Evolutionary conservation across 2,329 filamentous ascomycete species (phyloP), one percentile per base, ranked within the genome.

Genomic region (Fusarium sp.): DNA sequence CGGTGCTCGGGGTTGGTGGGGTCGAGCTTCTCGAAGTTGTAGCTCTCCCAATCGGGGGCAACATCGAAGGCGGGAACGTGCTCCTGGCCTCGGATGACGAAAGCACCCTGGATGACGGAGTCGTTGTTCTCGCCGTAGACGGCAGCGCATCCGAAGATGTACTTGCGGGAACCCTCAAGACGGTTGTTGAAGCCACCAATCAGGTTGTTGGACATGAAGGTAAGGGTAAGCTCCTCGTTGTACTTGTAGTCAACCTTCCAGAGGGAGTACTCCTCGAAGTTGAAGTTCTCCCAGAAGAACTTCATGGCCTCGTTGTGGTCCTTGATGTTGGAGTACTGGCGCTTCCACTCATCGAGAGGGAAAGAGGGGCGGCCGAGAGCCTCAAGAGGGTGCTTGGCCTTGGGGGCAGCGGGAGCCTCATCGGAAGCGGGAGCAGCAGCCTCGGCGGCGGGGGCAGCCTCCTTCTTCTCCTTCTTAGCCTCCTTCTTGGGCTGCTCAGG

Each of bases 171-270:
- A 74, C 83, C 96, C 90, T 99, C 96, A 69, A 99, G 94, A 89
- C 96, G 96, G 84, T 91, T 90, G 87, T 98, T 97, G 91, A 99
- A 97, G 83, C 96, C 96, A 85, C 93, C 95, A 83, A 99, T 95
- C 84, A 98, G 88, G 91, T 99, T 99, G 89, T 93, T 94, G 78
- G 94, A 95, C 96, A 99, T 99, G 93, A 99, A 99, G 81, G 93
- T 93, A 85, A 96, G 87, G 81, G 94, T 98, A 77, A 99, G 90
- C 91, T 99, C 96, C 70, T 97, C 91, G 86, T 98, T 97, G 90
- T 99, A 99, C 92, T 97, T 98, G 92, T 97, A 99, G 86, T 95
- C 92, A 78, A 95, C 87, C 83, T 90, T 91, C 94, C 94, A 99
- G 84, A 99, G 86, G 62, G 94, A 97, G 90, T 96, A 99, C 86